Base-by-base conservation (phyloP, 2,329 filamentous ascomycete species). In the Aspergillus versicolor region DNA sequence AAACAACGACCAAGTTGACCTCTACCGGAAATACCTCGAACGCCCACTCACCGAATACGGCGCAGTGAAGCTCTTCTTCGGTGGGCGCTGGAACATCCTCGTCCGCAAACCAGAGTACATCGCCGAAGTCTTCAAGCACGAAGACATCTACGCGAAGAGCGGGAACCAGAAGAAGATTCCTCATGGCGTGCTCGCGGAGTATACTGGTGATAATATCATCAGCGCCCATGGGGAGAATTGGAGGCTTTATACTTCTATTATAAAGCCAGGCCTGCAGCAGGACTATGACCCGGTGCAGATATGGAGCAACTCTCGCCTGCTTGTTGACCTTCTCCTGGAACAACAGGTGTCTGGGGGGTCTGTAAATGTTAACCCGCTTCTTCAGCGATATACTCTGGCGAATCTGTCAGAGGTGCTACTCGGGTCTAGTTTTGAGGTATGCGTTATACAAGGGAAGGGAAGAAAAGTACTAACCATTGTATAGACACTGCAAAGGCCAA, bases 341-440 rank as follows among this genome's bases (percentile, higher is more conserved):
- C 42, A 45, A 15, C 42, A 24, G 42, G 5, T 9, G 4, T 30
- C 27, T 30, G 13, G 7, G 9, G 34, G 34, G 0, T n/a, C 13
- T 15, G 51, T 53, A 3, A 22, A 19, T 40, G 51, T 62, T 5
- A 47, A 44, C 9, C 21, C 50, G 30, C 38, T 65, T 7, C 27
- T 59, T 11, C 50, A 58, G 40, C 38, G 56, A 13, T 58, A 58
- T 43, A 42, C 56, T 24, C 43, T 45, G 19, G 51, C 56, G 3
- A 58, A 58, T 45, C n/a, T 58, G 19, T 40, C 32, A 5, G 47
- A 50, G 47, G 34, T 41, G 17, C 21, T 50, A 3, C 37, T 50
- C n/a, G 47, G 19, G 19, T 27, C 34, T 4, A 41, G 32, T n/a
- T 50, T 50, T 4, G 47, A 27, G 34, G 47, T 40, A 13, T 3